Base-by-base conservation (phyloP, 2,329 filamentous ascomycete genomes). In the Penicillium glabrum region DNA sequence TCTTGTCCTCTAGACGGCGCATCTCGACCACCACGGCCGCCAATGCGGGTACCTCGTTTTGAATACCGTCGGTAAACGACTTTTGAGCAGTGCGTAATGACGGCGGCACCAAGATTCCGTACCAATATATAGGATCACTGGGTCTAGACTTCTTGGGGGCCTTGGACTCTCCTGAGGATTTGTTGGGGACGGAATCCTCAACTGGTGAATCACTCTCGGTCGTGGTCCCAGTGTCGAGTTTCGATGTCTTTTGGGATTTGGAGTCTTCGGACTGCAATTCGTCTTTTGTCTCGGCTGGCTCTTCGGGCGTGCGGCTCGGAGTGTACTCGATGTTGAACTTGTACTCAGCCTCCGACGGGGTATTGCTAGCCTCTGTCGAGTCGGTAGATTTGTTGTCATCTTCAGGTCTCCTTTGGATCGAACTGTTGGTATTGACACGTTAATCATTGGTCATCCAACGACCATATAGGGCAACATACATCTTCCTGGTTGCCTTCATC, bases 81-180 rank as follows among this genome's bases (percentile, higher is more conserved):
- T 61, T 68, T 62, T 81, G 79, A 3, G 78, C 75, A 37, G 58
- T 71, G 53, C 77, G 77, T 35, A 82, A 69, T 24, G 76, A 71
- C 10, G 70, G 69, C 3, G 80, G 76, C 19, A 79, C 73, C 13
- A 82, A 67, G 41, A 82, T 77, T 6, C 79, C 80, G 61, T 79
- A 82, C 79, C 79, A 81, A 23, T 71, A 70, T 24, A 82, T 62
- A 8, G 80, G 79, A 57, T 82, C 75, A 47, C 67, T 66, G 21
- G 71, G 70, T 45, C 64, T 59, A 46, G 62, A 62, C 46, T 61
- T 66, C 31, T 45, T 35, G 31, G 39, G 11, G 5, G n/a, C n/a
- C 19, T 37, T 53, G n/a, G n/a, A 35, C 41, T 37, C 16, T 1
- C 16, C 19, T 7, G 16, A 4, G 16, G n/a, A 9, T 16, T n/a